Percentiles rank a stretch among this genome's conserved stretches.
These are phyloP conservation scores for Xylona heveae DNA, from an alignment of 495 filamentous ascomycete species.

Conservation along the genomic window DNA sequence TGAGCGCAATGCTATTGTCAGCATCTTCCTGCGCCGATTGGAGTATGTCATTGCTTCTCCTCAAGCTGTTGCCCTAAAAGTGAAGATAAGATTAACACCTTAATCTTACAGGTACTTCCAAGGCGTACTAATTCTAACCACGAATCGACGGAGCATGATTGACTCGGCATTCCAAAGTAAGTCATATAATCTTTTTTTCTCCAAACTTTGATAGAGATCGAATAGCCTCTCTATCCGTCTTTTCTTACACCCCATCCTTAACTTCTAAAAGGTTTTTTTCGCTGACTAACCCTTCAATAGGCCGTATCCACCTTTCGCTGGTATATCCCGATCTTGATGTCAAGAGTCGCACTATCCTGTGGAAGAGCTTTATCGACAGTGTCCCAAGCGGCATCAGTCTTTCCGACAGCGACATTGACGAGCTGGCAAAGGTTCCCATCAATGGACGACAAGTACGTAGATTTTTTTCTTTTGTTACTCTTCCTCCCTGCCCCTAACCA, in stretches of 20 bases:
- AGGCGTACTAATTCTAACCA: background rate
- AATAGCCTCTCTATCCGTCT: no score
- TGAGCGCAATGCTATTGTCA: constrained; percentile 2
- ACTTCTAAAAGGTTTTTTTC: no score
- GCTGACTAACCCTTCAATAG: no score
- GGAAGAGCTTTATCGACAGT: constrained; percentile 25
- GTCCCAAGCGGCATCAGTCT: constrained; percentile 3
- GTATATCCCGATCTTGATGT: constrained; percentile 17
- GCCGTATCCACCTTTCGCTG: constrained; percentile 20
- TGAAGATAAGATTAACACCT: constrained; percentile 3
- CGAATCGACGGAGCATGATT: constrained; percentile 35
- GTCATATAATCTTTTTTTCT: no score
- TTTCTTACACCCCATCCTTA: no score
- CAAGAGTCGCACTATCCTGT: constrained; percentile 14
- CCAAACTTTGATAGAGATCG: no score
- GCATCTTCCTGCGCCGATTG: no score
- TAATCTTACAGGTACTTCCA: constrained; percentile 6
- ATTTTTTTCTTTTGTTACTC: constrained; percentile 1
- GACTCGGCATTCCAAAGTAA: constrained; percentile 47
- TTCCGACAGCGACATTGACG: constrained; percentile 52
- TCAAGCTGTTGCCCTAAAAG: constrained; percentile 27
- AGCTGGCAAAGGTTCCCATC: constrained; percentile 44
- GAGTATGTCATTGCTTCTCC: constrained; percentile 14
- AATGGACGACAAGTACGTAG: constrained; percentile 62
- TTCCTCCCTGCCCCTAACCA: no score